Percentiles rank a stretch among this genome's conserved stretches.
phyloP scores from a whole-genome alignment of 2,329 filamentous ascomycete genomes.

The Triangularia setosa region DNA sequence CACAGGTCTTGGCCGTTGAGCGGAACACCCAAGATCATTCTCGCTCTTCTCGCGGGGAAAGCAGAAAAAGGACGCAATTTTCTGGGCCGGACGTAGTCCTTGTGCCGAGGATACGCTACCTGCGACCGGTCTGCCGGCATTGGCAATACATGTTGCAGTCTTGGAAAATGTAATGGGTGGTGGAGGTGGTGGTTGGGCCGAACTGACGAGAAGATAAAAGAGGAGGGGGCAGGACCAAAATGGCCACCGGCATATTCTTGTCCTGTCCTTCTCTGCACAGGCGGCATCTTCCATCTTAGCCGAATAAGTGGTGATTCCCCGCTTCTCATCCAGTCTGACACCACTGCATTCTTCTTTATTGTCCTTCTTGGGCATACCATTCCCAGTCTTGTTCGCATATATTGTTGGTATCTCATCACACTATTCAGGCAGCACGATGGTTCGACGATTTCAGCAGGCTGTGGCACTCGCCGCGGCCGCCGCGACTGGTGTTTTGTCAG shows the following conservation, averaged over 20 bases:
- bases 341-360: background rate
- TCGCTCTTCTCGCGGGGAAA: background rate
- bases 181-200: background rate
- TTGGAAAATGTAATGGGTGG: background rate
- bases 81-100: background rate
- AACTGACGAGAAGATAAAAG: background rate
- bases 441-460: background rate
- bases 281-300: background rate
- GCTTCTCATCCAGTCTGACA: background rate
- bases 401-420: background rate
- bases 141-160: background rate
- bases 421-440: slow-evolving; percentile 5
- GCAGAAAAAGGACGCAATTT: background rate
- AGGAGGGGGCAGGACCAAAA: background rate
- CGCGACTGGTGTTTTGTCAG: slow-evolving; percentile 4
- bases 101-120: background rate
- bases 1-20: background rate
- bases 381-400: background rate
- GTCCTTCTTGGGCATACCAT: background rate
- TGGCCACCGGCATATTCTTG: background rate
- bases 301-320: background rate
- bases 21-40: background rate
- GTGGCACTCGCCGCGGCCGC: slow-evolving; percentile 6
- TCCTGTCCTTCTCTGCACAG: background rate
- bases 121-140: background rate